These are phyloP conservation scores for Parastagonospora avenae DNA, from an alignment of 2,329 filamentous ascomycete species.

Conservation along the genomic window DNA sequence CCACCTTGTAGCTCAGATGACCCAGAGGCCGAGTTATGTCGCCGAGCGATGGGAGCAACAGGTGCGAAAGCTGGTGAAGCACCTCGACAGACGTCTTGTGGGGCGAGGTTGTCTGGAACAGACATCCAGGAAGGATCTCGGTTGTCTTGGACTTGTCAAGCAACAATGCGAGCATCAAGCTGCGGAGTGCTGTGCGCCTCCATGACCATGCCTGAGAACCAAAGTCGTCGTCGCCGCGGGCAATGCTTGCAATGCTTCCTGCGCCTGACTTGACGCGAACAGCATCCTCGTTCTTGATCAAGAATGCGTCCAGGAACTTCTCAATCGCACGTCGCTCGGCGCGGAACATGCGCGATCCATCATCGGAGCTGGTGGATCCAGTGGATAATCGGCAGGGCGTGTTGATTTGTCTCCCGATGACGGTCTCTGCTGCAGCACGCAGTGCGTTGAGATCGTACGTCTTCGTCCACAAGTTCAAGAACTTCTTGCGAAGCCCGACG, in stretches of 20 bases:
- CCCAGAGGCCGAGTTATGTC: slow-evolving; percentile 61
- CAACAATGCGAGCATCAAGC: slow-evolving; percentile 64
- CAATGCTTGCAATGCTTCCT: slow-evolving; percentile 47
- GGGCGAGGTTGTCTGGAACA: slow-evolving; percentile 59
- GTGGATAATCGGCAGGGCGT: slow-evolving; percentile 44
- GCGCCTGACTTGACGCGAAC: slow-evolving; percentile 45
- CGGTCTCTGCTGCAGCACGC: slow-evolving; percentile 60
- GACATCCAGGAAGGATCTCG: slow-evolving; percentile 46
- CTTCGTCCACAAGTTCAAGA: slow-evolving; percentile 62
- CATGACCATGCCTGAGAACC: slow-evolving; percentile 56
- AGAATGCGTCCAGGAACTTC: slow-evolving; percentile 61
- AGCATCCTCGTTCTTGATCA: slow-evolving; percentile 65
- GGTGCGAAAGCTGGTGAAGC: slow-evolving; percentile 56
- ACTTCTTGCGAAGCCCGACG: slow-evolving; percentile 62
- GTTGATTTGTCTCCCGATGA: slow-evolving; percentile 61
- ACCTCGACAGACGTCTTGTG: slow-evolving; percentile 63
- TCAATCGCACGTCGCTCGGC: slow-evolving; percentile 53
- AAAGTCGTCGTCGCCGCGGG: slow-evolving; percentile 47
- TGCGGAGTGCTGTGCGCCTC: slow-evolving; percentile 62
- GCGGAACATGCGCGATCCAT: slow-evolving; percentile 41
- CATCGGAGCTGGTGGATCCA: slow-evolving; percentile 41
- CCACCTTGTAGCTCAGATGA: slow-evolving; percentile 62
- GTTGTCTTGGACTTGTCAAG: slow-evolving; percentile 60
- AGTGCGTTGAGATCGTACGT: slow-evolving; percentile 61
- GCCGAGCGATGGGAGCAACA: slow-evolving; percentile 64